phyloP scores from a whole-genome alignment of 2,329 filamentous ascomycete genomes.

The Madurella mycetomatis region DNA sequence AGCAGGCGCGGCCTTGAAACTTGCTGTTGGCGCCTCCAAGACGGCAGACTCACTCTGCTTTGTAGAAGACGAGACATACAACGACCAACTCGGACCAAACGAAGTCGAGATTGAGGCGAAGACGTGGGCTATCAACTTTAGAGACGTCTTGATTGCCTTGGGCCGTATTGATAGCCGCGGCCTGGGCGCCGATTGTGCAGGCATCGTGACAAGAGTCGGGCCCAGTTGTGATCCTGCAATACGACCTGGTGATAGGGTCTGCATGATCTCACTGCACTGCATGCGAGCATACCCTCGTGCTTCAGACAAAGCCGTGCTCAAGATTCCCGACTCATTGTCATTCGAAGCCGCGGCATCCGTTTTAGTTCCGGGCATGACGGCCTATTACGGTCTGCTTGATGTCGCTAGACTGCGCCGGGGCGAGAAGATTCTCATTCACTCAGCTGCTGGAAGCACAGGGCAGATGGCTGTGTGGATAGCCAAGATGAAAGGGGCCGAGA shows the following conservation, averaged over 20 bases:
- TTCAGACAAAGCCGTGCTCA: constrained; percentile 8
- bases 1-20: neutral
- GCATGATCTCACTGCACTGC: constrained; percentile 21
- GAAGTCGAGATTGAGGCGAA: constrained; percentile 35
- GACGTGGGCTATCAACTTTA: constrained; percentile 35
- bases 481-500: constrained; percentile 29
- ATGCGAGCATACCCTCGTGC: constrained; percentile 24
- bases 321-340: constrained; percentile 33
- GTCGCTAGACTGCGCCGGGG: constrained; percentile 29
- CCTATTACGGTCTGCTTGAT: constrained; percentile 31
- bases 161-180: constrained; percentile 12
- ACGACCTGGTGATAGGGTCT: constrained; percentile 28
- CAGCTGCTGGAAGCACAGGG: constrained; percentile 31
- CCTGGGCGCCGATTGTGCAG: constrained; percentile 22
- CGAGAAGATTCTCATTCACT: constrained; percentile 33
- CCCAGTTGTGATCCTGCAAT: constrained; percentile 27
- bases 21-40: constrained; percentile 3
- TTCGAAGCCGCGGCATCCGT: constrained; percentile 33
- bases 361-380: constrained; percentile 33
- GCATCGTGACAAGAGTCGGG: constrained; percentile 32
- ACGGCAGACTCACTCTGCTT: constrained; percentile 13
- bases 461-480: constrained; percentile 30
- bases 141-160: constrained; percentile 34
- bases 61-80: constrained; percentile 16
- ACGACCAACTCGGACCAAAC: constrained; percentile 9